Conservation (phyloP, 345 rosid species). For the Hypericum androsaemum region DNA sequence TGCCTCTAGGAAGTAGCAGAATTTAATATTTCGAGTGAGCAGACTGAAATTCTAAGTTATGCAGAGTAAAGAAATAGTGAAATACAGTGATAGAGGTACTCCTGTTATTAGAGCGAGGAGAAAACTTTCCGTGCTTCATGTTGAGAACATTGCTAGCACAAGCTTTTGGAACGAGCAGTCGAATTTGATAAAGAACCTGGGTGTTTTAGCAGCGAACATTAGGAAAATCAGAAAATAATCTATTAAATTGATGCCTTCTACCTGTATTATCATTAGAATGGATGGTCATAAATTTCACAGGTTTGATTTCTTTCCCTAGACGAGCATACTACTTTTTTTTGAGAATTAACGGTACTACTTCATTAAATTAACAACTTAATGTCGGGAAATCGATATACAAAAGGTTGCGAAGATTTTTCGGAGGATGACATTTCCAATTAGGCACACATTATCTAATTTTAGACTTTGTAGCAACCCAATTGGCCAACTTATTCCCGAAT, state of each 20-base stretch:
- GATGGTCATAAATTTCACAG: conserved; percentile 98
- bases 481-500: too few relatives aligned
- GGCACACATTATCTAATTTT: too few relatives aligned
- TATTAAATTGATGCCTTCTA: conserved; percentile 55
- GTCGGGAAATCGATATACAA: too few relatives aligned
- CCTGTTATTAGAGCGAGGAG: conserved; percentile 73
- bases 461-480: too few relatives aligned
- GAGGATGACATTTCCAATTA: too few relatives aligned
- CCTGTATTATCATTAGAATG: conserved; percentile 75
- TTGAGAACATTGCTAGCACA: conserved; percentile 51
- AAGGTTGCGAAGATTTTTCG: too few relatives aligned
- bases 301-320: conserved; percentile 21
- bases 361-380: too few relatives aligned
- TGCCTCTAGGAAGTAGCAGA: too few relatives aligned
- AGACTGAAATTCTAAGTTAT: too few relatives aligned
- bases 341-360: too few relatives aligned
- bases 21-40: too few relatives aligned
- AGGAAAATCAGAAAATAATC: conserved; percentile 52
- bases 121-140: conserved; percentile 38
- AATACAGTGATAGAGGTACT: conserved; percentile 52
- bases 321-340: too few relatives aligned
- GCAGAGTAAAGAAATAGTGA: conserved; percentile 67
- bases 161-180: conserved; percentile 65
- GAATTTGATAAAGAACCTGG: conserved; percentile 43
- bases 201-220: conserved; percentile 44